Evolutionary conservation across 2,329 filamentous ascomycete genomes (phyloP).

Genomic region (Phialophora expanda): DNA sequence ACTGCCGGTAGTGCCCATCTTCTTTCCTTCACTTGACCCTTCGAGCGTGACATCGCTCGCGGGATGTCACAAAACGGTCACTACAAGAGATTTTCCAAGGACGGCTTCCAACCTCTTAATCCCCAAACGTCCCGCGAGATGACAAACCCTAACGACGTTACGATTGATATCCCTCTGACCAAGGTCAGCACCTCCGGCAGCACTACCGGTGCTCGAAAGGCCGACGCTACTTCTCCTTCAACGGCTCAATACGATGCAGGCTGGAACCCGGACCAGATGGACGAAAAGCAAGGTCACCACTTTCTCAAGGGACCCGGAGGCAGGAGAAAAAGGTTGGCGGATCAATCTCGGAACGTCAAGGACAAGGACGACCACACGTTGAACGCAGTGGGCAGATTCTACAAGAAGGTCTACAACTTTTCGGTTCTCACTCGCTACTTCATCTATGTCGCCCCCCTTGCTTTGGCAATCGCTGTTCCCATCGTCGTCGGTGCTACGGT

Average conservation of each 20-base stretch:
- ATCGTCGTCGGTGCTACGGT: slow-evolving; percentile 66
- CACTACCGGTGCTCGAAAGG: slow-evolving; percentile 53
- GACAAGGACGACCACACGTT: slow-evolving; percentile 59
- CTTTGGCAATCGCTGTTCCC: slow-evolving; percentile 63
- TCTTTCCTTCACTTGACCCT: slow-evolving; percentile 22
- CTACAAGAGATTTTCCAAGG: slow-evolving; percentile 50
- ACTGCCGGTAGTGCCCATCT: slow-evolving; percentile 23
- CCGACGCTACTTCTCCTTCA: slow-evolving; percentile 45
- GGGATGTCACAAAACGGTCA: slow-evolving; percentile 32
- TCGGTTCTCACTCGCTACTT: slow-evolving; percentile 68
- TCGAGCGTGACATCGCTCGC: slow-evolving; percentile 27
- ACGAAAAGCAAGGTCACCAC: slow-evolving; percentile 35
- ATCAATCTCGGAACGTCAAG: slow-evolving; percentile 45
- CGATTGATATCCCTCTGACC: slow-evolving; percentile 67
- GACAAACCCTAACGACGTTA: slow-evolving; percentile 58
- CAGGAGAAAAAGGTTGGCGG: slow-evolving; percentile 46
- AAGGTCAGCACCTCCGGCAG: slow-evolving; percentile 56
- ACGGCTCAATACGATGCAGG: slow-evolving; percentile 41
- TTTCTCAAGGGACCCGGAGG: slow-evolving; percentile 35
- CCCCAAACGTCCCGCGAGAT: slow-evolving; percentile 48
- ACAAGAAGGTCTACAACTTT: slow-evolving; percentile 66
- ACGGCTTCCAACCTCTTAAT: slow-evolving; percentile 53
- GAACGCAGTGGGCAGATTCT: slow-evolving; percentile 64
- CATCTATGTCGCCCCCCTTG: slow-evolving; percentile 65
- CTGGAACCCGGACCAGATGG: slow-evolving; percentile 38